Base-by-base conservation (phyloP, 106 monocot species). In the Cymbidium sinense region DNA sequence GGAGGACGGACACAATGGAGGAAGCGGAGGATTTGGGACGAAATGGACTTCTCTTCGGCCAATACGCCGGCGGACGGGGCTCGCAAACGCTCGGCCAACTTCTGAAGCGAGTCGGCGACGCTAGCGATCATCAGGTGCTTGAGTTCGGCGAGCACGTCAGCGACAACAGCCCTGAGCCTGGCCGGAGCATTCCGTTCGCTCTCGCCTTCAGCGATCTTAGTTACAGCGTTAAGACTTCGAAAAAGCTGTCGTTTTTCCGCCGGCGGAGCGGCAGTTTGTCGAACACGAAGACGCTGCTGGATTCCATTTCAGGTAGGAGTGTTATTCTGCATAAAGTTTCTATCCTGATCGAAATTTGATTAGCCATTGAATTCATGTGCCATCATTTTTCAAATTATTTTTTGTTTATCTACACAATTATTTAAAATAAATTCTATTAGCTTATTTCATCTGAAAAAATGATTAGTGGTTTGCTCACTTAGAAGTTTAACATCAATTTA, bases 131-230 rank as follows among this genome's bases (percentile, higher is more conserved):
- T 73, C 9, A 78, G 79, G 84, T 84, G 73, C 70, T 87, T 19
- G 85, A 85, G 78, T 74, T 87, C 23, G 64, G 77, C 29, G 64
- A 64, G 64, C 64, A 28, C 12, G 28, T 33, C 31, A 11, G 58
- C 3, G 58, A 23, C 1, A 4, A 3, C 6, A 23, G 31, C 67
- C 33, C 67, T 11, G 67, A 31, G 12, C 50, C 37, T 37, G 36
- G 43, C 43, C 43, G 12, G 12, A 25, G 28, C 41, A 41, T 70
- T 28, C 84, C 88, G 0, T 83, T 90, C 78, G 82, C 81, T 17
- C 87, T 95, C n/a, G 8, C 88, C 13, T 95, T 95, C 86, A 86
- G 83, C 33, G 87, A 91, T 47, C 88, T 95, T 55, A 81, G 85
- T 15, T 95, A 95, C 85, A 84, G 86, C 61, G 87, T 95, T 51